Evolutionary conservation across 2,329 filamentous ascomycete species (phyloP), one percentile per base, ranked within the genome.

Genomic region (Fusarium annulatum): DNA sequence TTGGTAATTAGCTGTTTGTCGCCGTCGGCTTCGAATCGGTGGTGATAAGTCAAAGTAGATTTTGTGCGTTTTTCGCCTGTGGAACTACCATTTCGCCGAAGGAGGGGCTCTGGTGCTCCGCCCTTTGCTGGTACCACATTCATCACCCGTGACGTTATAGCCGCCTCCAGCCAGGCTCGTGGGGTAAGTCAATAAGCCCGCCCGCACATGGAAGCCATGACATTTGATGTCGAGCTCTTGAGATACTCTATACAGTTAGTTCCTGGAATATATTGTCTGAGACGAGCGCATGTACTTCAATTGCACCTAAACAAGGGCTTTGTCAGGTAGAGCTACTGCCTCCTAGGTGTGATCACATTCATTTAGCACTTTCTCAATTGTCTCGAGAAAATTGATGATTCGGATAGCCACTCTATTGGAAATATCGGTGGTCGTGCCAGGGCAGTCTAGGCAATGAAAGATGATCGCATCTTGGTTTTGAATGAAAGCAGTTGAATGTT

Each of bases 41-140:
- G 77, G 73, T 82, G 80, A 80, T 80, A 76, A 78, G 78, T 79
- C 76, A 77, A 79, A 80, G 80, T 79, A 77, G 80, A 79, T 84
- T 84, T 84, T 84, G 83, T 84, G 83, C 83, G 83, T 84, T 84
- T 84, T 83, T 83, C 81, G 80, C 80, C 71, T 78, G 74, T 79
- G 81, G 81, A 83, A 80, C 78, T 80, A 82, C 77, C 81, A 77
- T 83, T 81, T 81, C 75, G 74, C 81, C 80, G 81, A 78, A 51
- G 42, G 71, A 66, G 71, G 71, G 70, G 71, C 71, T 73, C 69
- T 68, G 30, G 64, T 67, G 60, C 68, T 64, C 70, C 65, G 56
- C 65, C 55, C 70, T 73, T 68, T 28, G 42, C 67, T 49, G 57
- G 73, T 59, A 73, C 71, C 71, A 76, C 75, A 42, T 61, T 46